Base-by-base conservation (phyloP, 768 basidiomycete species). In the Gloeostereum incarnatum region DNA sequence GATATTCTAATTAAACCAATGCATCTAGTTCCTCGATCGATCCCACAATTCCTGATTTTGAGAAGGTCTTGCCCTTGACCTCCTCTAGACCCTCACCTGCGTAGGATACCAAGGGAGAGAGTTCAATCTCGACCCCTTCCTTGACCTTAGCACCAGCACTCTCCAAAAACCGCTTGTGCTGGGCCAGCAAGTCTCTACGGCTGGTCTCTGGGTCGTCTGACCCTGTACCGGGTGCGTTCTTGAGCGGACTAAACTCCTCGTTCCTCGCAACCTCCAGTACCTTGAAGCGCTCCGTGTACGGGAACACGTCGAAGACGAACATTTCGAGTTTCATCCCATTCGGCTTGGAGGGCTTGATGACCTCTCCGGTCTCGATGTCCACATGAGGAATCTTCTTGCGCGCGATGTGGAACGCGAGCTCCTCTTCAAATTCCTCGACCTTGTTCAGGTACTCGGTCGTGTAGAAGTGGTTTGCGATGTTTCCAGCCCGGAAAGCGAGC, bases 311-410 rank as follows among this genome's bases (percentile, higher is more conserved):
- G 53, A 99, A 99, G 22, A 99, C 86, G 62, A 99, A 99, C 66
- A 93, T 68, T 61, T 99, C 96, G 45, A 99, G 78, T 64, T 99
- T 99, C 89, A 98, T 94, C 44, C 96, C 96, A 57, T 99, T 98
- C n/a, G 91, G 87, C 53, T 81, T 80, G 45, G 62, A 58, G 2
- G 96, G 93, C 54, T 92, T 93, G 54, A 93, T 59, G 3, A 52
- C 18, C 44, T 77, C 66, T 14, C 88, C 92, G 10, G 73, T 71
- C 39, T 69, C 52, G 42, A 89, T 50, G 53, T 89, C 79, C 45
- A 92, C 66, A 49, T 83, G 75, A 5, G 91, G 70, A 47, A 99
- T 98, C 73, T 98, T 99, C 65, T 99, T 99, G 49, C 84, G 79
- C 27, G 96, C 96, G 50, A 99, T 92, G 65, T 99, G 96, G 77